These are phyloP conservation scores for Golubevia sp. DNA, from an alignment of 1,284 basidiomycete species.

Conservation along the genomic window DNA sequence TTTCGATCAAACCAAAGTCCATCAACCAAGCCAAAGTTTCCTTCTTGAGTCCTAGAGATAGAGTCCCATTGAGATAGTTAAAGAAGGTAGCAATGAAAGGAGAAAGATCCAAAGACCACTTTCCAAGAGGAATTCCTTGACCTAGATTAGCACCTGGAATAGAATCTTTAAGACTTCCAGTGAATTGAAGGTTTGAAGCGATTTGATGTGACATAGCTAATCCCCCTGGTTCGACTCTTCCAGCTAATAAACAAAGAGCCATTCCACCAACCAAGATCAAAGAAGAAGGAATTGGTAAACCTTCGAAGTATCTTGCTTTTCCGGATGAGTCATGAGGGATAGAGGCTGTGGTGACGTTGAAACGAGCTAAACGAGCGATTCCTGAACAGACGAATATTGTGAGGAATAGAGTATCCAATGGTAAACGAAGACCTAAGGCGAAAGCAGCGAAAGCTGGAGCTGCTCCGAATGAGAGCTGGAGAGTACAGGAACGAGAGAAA, in stretches of 20 bases:
- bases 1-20: conserved; percentile 9
- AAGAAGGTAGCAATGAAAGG: not conserved
- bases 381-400: conserved; percentile 94
- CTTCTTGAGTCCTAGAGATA: conserved; percentile 15
- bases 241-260: conserved; percentile 79
- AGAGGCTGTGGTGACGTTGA: conserved; percentile 96
- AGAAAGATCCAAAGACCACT: conserved; percentile 28
- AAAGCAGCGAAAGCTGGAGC: conserved; percentile 93
- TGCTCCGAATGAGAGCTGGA: conserved; percentile 94
- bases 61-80: conserved; percentile 1
- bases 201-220: too few species aligned
- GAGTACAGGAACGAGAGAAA: conserved; percentile 2
- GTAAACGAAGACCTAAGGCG: conserved; percentile 83
- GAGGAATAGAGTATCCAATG: conserved; percentile 83
- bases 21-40: too few species aligned
- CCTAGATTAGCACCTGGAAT: conserved; percentile 22
- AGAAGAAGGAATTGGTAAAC: conserved; percentile 92
- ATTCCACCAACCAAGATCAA: conserved; percentile 79
- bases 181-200: too few species aligned
- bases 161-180: conserved; percentile 27
- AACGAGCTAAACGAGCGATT: conserved; percentile 90
- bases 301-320: conserved; percentile 94
- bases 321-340: conserved; percentile 85
- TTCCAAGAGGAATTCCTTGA: conserved; percentile 39
- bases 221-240: conserved; percentile 82